Evolutionary conservation across 495 filamentous ascomycete species (phyloP), one percentile per base, ranked within the genome.

Genomic region (Lentithecium fluviatile): DNA sequence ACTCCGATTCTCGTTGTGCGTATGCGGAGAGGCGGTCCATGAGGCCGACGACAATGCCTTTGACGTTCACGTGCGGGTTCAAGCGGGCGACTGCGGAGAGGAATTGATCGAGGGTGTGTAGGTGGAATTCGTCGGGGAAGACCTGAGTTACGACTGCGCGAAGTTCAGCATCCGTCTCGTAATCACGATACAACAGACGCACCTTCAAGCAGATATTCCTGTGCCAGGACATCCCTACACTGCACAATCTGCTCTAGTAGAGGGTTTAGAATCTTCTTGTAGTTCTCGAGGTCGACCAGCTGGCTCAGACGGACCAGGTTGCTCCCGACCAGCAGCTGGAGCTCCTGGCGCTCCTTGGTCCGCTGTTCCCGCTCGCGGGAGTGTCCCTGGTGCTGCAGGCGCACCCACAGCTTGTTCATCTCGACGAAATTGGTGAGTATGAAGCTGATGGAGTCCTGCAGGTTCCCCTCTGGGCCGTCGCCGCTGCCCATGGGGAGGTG

Each of bases 351-450:
- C 76, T 98, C 94, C 72, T 93, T 92, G 55, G 91, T 96, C 66
- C 94, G 81, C 76, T 88, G 85, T 47, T 98, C 94, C 45, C 93
- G 82, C 71, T 98, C 95, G 62, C 93, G 83, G 34, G 95, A 97
- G 68, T 96, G 94, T 23, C 94, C 94, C 73, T 98, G 94, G 73
- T 98, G 94, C 74, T 98, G 94, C 58, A 96, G 77, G 55, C 94
- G 86, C 56, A 98, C 94, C 94, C 94, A 98, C 34, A 98, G 83
- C 80, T 98, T 98, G 72, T 98, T 98, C 94, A 98, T 98, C 75
- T 98, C 94, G 67, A 98, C 95, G 70, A 98, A 98, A 68, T 98
- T 98, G 52, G 94, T 98, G 69, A 98, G 76, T 24, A 96, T 85
- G 68, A 98, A 98, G 73, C 88, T 97, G 69, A 98, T 95, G 15